Conservation (phyloP, 2,329 filamentous ascomycete species). For the Alternaria consortialis region DNA sequence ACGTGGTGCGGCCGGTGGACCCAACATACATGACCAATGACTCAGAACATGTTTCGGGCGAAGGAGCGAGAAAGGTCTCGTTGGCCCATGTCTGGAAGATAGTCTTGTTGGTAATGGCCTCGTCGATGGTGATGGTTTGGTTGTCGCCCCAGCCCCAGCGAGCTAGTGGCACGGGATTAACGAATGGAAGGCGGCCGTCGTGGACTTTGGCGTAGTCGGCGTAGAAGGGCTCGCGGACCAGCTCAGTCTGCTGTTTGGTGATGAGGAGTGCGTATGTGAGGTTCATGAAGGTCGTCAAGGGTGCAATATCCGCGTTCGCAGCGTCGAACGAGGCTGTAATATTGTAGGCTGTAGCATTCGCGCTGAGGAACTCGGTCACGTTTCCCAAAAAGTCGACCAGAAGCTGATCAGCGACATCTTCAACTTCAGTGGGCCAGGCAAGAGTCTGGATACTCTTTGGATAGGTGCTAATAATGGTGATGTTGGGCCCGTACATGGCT, state of each 20-base stretch:
- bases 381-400: conserved; percentile 55
- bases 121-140: conserved; percentile 48
- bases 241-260: conserved; percentile 57
- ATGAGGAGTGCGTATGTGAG: conserved; percentile 59
- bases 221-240: conserved; percentile 60
- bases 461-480: conserved; percentile 54
- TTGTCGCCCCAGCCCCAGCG: conserved; percentile 60
- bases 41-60: conserved; percentile 58
- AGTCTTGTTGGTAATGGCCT: conserved; percentile 61
- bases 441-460: conserved; percentile 55
- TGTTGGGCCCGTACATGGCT: conserved; percentile 57
- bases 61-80: conserved; percentile 54
- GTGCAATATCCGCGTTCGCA: conserved; percentile 40
- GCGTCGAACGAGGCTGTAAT: conserved; percentile 50
- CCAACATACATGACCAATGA: conserved; percentile 61
- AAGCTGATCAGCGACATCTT: conserved; percentile 49
- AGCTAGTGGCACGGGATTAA: conserved; percentile 59
- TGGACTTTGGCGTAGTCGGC: conserved; percentile 59
- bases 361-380: conserved; percentile 54
- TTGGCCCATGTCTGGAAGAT: conserved; percentile 61
- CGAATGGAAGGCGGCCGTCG: conserved; percentile 58
- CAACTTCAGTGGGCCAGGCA: conserved; percentile 52
- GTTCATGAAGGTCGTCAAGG: conserved; percentile 52
- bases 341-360: conserved; percentile 50
- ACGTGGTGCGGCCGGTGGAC: conserved; percentile 48